Percentiles rank a stretch among this genome's conserved stretches.
phyloP scores from a whole-genome alignment of 208 protist species.

The Leishmania major region DNA sequence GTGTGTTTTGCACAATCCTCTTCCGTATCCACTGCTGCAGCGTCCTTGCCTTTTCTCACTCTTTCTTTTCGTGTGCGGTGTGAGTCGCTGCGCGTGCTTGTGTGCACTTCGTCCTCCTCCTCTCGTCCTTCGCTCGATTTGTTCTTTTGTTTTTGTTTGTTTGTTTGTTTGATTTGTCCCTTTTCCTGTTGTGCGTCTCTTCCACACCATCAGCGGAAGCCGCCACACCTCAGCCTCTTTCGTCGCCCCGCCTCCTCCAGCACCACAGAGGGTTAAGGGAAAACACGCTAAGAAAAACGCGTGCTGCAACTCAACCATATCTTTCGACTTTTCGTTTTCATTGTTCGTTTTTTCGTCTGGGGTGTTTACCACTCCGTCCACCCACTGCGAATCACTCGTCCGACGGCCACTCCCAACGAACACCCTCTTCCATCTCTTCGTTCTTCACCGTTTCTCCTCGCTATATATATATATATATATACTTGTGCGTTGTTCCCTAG shows the following conservation, averaged over 20 bases:
- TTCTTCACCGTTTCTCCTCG: background rate
- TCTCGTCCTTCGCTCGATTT: background rate
- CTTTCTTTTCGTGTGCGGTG: background rate
- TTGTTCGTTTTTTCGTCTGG: background rate
- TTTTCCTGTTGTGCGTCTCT: background rate
- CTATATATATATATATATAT: background rate
- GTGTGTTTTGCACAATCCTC: background rate
- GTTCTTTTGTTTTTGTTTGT: background rate
- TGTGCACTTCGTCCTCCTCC: background rate
- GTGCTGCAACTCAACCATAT: background rate
- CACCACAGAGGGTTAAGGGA: background rate
- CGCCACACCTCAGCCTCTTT: background rate
- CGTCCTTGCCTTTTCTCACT: background rate
- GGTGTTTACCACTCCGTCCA: background rate
- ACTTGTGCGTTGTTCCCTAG: background rate
- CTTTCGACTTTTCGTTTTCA: background rate
- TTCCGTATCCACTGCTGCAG: background rate
- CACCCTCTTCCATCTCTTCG: background rate
- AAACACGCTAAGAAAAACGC: too few species aligned
- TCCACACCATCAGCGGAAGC: too few species aligned
- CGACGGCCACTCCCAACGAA: too few species aligned
- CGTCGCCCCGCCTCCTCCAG: background rate
- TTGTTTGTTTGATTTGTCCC: background rate
- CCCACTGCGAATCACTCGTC: too few species aligned
- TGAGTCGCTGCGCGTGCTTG: background rate